These are phyloP conservation scores for Fomes fomentarius DNA, from an alignment of 1,284 basidiomycete genomes.

Conservation along the genomic window DNA sequence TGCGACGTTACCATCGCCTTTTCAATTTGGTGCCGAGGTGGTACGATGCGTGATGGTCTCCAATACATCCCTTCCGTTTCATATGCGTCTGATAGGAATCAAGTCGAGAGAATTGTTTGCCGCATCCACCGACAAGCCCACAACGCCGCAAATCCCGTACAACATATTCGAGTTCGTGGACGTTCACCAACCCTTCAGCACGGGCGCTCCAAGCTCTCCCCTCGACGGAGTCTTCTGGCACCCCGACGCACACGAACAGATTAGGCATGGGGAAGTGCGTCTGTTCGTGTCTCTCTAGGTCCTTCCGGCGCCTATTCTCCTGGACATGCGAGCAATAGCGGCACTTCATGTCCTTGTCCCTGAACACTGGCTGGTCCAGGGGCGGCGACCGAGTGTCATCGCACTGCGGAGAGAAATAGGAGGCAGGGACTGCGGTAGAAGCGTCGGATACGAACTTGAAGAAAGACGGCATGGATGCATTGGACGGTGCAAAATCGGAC, in stretches of 20 bases:
- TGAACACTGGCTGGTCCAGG: background rate
- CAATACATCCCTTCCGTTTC: background rate
- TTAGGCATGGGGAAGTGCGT: background rate
- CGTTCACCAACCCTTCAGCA: too few relatives aligned
- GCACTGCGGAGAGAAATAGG: too few relatives aligned
- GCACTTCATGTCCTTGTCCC: background rate
- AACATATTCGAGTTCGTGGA: background rate
- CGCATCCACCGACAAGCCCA: constrained; percentile 1
- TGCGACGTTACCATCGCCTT: too few relatives aligned
- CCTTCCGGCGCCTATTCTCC: background rate
- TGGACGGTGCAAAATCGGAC: too few relatives aligned
- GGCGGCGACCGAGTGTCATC: too few relatives aligned
- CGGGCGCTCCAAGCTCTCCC: background rate
- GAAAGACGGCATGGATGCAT: too few relatives aligned
- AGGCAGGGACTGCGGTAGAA: too few relatives aligned
- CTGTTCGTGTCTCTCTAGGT: constrained; percentile 1
- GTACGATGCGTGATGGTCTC: background rate
- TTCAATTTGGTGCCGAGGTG: background rate
- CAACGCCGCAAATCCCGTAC: background rate
- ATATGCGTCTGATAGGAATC: background rate
- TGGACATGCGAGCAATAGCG: background rate
- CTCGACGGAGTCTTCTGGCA: background rate
- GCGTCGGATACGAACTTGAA: too few relatives aligned
- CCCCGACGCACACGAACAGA: background rate
- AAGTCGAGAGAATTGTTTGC: background rate